A percentile compares a stretch with the other conserved stretches of the same genome.
These are phyloP conservation scores for Dictyostelium firmibasis DNA, from an alignment of 78 protist genomes.

Conservation along the genomic window DNA sequence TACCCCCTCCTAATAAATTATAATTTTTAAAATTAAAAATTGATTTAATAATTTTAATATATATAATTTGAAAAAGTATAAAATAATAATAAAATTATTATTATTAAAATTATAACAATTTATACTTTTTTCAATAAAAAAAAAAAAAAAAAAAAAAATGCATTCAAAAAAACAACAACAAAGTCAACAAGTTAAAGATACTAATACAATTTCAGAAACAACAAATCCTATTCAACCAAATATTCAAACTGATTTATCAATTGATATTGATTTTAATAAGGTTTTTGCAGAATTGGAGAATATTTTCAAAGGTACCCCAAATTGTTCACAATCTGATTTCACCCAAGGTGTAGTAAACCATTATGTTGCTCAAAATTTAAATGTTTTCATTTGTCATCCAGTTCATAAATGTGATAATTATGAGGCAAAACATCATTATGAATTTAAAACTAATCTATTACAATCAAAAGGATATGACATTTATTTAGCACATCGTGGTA, in stretches of 20 bases:
- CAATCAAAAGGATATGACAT: not conserved
- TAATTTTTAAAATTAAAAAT: too few relatives aligned
- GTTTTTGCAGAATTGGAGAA: not conserved
- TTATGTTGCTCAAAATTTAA: not conserved
- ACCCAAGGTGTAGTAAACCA: not conserved
- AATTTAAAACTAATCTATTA: not conserved
- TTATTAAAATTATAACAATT: too few relatives aligned
- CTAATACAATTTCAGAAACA: not conserved
- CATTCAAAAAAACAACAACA: not conserved
- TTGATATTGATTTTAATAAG: not conserved
- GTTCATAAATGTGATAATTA: not conserved
- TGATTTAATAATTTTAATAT: too few relatives aligned
- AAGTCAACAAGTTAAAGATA: too few relatives aligned
- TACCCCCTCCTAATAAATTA: too few relatives aligned
- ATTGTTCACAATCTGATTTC: not conserved
- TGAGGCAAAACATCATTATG: not conserved
- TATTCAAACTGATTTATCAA: not conserved
- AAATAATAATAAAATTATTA: too few relatives aligned
- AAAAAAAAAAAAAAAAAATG: not conserved
- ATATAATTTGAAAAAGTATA: too few relatives aligned
- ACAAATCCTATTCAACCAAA: not conserved
- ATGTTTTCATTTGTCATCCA: not conserved
- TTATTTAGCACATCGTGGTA: not conserved
- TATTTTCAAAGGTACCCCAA: not conserved
- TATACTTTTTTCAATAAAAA: too few relatives aligned